These are phyloP conservation scores for Suillus plorans DNA, from an alignment of 768 basidiomycete species.

Conservation along the genomic window DNA sequence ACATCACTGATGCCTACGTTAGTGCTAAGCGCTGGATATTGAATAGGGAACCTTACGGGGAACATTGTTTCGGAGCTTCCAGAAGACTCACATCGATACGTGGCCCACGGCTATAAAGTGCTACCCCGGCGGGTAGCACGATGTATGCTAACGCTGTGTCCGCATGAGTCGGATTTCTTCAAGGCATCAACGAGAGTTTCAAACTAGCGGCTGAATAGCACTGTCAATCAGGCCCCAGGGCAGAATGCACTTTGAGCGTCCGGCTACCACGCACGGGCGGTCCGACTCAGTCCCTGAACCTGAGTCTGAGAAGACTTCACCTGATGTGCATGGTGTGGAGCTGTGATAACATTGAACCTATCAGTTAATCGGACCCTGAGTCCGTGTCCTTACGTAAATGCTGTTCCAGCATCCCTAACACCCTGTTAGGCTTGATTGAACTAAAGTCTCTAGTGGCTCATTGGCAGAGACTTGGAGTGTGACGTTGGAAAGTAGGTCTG, in stretches of 20 bases:
- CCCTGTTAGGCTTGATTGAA: neutral
- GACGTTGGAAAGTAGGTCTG: neutral
- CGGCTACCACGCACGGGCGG: neutral
- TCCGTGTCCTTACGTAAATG: neutral
- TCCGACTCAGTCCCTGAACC: neutral
- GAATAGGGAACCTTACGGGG: neutral
- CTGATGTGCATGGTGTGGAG: neutral
- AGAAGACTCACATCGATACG: neutral
- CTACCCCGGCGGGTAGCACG: neutral
- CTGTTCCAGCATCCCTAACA: neutral
- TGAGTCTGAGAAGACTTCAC: neutral
- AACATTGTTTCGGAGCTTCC: neutral
- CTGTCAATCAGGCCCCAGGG: neutral
- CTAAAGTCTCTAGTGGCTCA: neutral
- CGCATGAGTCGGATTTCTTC: neutral
- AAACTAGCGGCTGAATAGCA: neutral
- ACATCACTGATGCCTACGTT: neutral
- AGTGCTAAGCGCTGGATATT: neutral
- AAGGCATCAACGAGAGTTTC: neutral
- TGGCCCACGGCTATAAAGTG: neutral
- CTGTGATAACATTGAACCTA: neutral
- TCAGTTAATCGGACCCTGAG: neutral
- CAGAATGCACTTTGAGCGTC: neutral
- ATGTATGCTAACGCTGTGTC: neutral
- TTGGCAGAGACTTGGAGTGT: neutral